These are phyloP conservation scores for Pythium folliculosum DNA, from an alignment of 352 stramenopile species.

Conservation along the genomic window DNA sequence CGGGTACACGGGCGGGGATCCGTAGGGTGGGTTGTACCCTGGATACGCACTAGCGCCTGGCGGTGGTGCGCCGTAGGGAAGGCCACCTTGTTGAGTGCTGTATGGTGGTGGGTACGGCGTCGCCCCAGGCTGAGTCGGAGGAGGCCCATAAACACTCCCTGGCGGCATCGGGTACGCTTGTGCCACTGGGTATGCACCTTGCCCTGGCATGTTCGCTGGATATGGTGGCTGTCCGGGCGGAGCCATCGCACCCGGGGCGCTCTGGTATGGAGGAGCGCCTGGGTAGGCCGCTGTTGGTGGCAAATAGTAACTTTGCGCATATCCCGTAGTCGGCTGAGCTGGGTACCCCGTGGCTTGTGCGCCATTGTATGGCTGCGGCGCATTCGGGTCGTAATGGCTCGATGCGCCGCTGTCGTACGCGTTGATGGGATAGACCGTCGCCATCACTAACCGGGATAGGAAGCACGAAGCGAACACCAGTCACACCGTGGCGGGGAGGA, in stretches of 20 bases:
- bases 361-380: not conserved
- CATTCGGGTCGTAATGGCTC: not conserved
- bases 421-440: slow-evolving; percentile 17
- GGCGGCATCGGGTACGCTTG: not conserved
- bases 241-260: too few relatives aligned
- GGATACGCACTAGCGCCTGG: too few relatives aligned
- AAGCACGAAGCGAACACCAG: not conserved
- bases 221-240: not conserved
- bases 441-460: slow-evolving; percentile 1
- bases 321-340: not conserved
- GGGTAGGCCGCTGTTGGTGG: not conserved
- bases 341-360: not conserved
- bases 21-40: not conserved
- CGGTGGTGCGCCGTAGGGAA: not conserved
- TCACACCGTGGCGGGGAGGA: too few relatives aligned
- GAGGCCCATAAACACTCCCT: not conserved
- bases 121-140: not conserved
- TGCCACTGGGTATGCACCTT: slow-evolving; percentile 4
- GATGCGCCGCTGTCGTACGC: not conserved
- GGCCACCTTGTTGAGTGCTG: not conserved
- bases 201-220: not conserved
- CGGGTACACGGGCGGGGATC: not conserved
- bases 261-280: not conserved
- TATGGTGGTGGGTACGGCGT: not conserved
- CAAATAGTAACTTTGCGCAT: slow-evolving; percentile 1